phyloP scores from a whole-genome alignment of 495 filamentous ascomycete species.

The Aspergillus conjunctus region DNA sequence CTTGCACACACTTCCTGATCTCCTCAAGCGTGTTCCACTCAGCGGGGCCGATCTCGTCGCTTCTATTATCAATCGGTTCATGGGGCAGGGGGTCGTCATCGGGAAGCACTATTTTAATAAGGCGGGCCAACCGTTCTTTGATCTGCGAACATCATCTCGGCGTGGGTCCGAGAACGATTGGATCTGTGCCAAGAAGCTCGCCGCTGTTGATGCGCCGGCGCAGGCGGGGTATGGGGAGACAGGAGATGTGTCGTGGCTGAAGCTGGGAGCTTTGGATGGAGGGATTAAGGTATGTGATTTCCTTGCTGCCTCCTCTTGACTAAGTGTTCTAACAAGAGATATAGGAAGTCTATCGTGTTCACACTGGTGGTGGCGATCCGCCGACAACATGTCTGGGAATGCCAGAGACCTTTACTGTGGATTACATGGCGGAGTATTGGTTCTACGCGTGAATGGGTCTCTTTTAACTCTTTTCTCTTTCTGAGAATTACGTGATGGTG shows the following conservation, averaged over 20 bases:
- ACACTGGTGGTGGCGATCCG: conserved; percentile 63
- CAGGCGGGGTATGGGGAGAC: conserved; percentile 26
- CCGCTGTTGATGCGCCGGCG: conserved; percentile 53
- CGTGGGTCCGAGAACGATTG: conserved; percentile 32
- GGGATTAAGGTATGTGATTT: conserved; percentile 38
- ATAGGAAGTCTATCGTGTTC: conserved; percentile 64
- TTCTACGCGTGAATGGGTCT: conserved; percentile 52
- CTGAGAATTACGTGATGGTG: not conserved
- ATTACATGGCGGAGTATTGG: conserved; percentile 74
- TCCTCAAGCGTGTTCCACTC: conserved; percentile 42
- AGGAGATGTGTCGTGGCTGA: conserved; percentile 66
- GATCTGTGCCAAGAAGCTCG: conserved; percentile 46
- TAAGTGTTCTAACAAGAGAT: conserved; percentile 24
- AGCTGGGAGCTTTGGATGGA: conserved; percentile 49
- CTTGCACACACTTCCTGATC: conserved; percentile 38
- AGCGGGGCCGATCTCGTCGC: conserved; percentile 38
- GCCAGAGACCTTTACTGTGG: conserved; percentile 47
- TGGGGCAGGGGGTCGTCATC: conserved; percentile 34
- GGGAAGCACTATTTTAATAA: conserved; percentile 70
- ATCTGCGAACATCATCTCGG: conserved; percentile 48
- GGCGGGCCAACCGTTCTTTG: conserved; percentile 56
- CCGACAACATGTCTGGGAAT: conserved; percentile 49
- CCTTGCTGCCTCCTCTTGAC: conserved; percentile 11
- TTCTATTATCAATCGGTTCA: conserved; percentile 28
- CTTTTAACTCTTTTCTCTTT: not conserved